Percentiles rank a stretch among this genome's conserved stretches.
phyloP scores from a whole-genome alignment of 495 filamentous ascomycete genomes.

The Cercophora sp. region DNA sequence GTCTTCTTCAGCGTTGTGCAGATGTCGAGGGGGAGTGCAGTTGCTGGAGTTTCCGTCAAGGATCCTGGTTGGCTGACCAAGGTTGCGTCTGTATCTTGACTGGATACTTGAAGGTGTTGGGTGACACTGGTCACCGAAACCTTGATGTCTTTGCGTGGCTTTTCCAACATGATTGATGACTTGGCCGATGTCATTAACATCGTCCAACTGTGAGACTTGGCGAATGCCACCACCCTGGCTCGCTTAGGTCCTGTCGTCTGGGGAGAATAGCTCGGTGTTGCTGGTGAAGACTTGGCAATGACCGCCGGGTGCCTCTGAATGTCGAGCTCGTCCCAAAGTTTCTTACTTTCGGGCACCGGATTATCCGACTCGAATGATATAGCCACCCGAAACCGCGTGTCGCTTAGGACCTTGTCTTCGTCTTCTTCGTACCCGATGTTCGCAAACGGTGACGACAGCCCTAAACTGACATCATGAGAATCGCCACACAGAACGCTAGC shows the following conservation, averaged over 20 bases:
- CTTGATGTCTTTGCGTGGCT: background rate
- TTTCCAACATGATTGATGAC: background rate
- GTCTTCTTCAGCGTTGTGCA: background rate
- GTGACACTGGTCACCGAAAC: background rate
- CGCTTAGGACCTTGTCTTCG: background rate
- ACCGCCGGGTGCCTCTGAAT: background rate
- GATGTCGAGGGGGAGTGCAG: background rate
- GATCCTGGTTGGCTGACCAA: background rate
- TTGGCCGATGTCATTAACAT: background rate
- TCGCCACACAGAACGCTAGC: background rate
- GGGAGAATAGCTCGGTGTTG: background rate
- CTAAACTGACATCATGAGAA: background rate
- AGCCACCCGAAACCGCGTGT: background rate
- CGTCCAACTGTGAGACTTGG: background rate
- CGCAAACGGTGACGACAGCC: background rate
- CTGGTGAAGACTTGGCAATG: background rate
- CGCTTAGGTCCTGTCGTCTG: background rate
- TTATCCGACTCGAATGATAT: background rate
- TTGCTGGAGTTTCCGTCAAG: background rate
- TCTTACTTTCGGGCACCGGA: background rate
- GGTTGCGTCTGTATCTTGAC: too few species aligned
- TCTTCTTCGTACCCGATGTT: background rate
- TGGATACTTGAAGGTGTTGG: background rate
- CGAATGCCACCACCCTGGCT: background rate
- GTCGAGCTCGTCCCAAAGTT: background rate